A percentile compares a stretch with the other conserved stretches of the same genome.
Conservation (phyloP, 768 basidiomycete species). For the Sarcomyxa edulis region DNA sequence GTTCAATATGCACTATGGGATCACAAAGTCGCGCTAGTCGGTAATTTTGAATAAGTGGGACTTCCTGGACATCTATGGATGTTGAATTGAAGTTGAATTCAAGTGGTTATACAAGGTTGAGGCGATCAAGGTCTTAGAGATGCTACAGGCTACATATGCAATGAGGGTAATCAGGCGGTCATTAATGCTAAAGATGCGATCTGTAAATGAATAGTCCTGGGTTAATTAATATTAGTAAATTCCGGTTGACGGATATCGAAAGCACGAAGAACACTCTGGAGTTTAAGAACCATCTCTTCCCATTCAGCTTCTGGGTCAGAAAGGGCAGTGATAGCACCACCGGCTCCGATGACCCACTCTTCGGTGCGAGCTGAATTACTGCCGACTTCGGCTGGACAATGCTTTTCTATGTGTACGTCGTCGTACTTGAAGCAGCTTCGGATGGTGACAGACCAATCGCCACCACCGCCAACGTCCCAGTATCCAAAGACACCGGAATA, state of each 20-base stretch:
- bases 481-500: conserved; percentile 96
- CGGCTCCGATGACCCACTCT: conserved; percentile 80
- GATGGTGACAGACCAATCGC: conserved; percentile 93
- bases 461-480: conserved; percentile 81
- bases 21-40: too few relatives aligned
- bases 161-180: too few relatives aligned
- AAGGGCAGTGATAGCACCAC: conserved; percentile 94
- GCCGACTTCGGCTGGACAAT: background rate
- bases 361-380: conserved; percentile 26
- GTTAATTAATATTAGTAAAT: too few relatives aligned
- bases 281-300: conserved; percentile 92
- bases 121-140: too few relatives aligned
- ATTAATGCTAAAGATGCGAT: too few relatives aligned
- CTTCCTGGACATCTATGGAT: too few relatives aligned
- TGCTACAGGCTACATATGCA: too few relatives aligned
- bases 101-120: conserved; percentile 1
- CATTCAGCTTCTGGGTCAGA: conserved; percentile 84
- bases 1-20: too few relatives aligned
- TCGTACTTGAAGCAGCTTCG: conserved; percentile 84
- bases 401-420: conserved; percentile 7
- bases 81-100: conserved; percentile 11
- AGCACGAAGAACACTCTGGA: conserved; percentile 67
- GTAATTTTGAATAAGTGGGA: too few relatives aligned
- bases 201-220: too few relatives aligned
- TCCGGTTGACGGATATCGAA: conserved; percentile 41